Evolutionary conservation across 495 filamentous ascomycete species (phyloP), one percentile per base, ranked within the genome.

Genomic region (Tirmania nivea): DNA sequence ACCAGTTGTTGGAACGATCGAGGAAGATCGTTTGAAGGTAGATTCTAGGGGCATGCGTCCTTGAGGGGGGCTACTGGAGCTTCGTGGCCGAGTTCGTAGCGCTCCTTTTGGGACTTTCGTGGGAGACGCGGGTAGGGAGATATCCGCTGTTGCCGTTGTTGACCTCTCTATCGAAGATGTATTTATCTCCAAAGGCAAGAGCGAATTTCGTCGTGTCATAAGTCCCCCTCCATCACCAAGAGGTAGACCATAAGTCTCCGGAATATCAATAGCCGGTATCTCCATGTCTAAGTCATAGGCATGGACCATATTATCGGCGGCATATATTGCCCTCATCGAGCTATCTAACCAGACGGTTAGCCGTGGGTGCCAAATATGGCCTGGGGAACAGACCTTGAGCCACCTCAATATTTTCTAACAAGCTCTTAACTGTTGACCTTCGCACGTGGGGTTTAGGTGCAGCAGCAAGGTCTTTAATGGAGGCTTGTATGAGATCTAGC

Each of bases 201-300:
- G 39, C 14, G 39, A 45, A 14, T 19, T 45, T 8, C 39, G 39
- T 4, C 39, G 1, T 31, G 25, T 31, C 25, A 31, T 31, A 19
- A 14, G 39, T 3, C 3, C 17, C 17, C 17, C 39, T 45, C 17
- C 14, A 45, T 14, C 39, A 6, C 14, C 12, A 45, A 45, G 14
- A 14, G 39, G 39, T 4, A 19, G 14, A 14, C 14, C 14, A 45
- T 14, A 2, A 14, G 12, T 14, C 5, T 14, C 14, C 17, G 39
- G 39, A 19, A 45, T 45, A 14, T 14, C 39, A 14, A 19, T 45
- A 19, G 12, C 17, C 17, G 83, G 83, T 25, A 88, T 72, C 57
- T 83, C 77, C 81, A 88, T 84, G 64, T 87, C 81, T 59, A 88
- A 73, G 64, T 86, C 83, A 57, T 86, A 87, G n/a, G 83, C 83